Evolutionary conservation across 2,329 filamentous ascomycete species (phyloP).

Genomic region (Orbilia ellipsospora): DNA sequence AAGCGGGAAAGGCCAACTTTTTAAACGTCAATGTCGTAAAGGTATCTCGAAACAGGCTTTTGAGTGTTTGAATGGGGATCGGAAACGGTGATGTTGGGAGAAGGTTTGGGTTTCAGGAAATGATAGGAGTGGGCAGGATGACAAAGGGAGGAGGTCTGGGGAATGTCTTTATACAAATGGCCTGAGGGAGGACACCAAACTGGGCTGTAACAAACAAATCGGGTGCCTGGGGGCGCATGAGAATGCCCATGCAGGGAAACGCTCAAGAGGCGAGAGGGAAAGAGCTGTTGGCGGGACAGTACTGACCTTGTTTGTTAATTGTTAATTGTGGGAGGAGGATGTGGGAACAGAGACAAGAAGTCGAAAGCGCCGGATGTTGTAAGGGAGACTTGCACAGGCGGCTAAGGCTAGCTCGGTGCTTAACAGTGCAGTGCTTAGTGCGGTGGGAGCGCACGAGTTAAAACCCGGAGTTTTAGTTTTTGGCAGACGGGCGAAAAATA

Average conservation of each 20-base stretch:
- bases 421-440: conserved; percentile 3
- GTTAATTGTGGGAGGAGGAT: conserved; percentile 4
- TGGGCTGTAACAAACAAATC: conserved; percentile 31
- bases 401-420: conserved; percentile 55
- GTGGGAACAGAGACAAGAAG: conserved; percentile 8
- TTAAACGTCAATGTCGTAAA: conserved; percentile 53
- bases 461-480: conserved; percentile 34
- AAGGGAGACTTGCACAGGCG: conserved; percentile 53
- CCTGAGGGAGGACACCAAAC: conserved; percentile 13
- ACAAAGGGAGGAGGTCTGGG: conserved; percentile 23
- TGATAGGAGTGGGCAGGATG: conserved; percentile 22
- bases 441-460: conserved; percentile 39
- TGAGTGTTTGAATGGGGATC: background rate
- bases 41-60: conserved; percentile 29
- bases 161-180: conserved; percentile 52
- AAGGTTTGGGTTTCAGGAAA: conserved; percentile 25
- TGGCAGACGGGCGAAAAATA: conserved; percentile 30
- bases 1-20: conserved; percentile 26
- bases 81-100: conserved; percentile 19
- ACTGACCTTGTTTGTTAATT: conserved; percentile 47
- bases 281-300: conserved; percentile 40
- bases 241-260: conserved; percentile 50
- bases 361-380: conserved; percentile 51
- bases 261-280: conserved; percentile 45
- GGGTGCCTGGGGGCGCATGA: conserved; percentile 40